A percentile compares a stretch with the other conserved stretches of the same genome.
Evolutionary conservation across 2,329 filamentous ascomycete genomes (phyloP).

Genomic region (Escovopsis sp.): DNA sequence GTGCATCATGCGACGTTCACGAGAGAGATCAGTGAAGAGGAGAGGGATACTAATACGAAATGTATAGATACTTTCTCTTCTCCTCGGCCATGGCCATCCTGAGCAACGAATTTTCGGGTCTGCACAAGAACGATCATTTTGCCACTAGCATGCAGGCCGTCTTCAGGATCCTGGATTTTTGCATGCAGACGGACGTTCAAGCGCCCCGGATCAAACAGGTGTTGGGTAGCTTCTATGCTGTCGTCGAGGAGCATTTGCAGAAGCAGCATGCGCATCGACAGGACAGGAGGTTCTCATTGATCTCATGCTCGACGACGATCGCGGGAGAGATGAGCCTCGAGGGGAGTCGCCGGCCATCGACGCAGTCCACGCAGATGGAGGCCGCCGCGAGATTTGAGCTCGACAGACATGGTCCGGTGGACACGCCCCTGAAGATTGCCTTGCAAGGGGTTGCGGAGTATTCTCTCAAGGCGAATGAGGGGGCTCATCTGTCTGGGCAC

Average conservation of each 20-base stretch:
- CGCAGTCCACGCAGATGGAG: no score
- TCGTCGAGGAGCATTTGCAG: conserved; percentile 5
- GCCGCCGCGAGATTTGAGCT: no score
- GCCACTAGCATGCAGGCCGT: conserved; percentile 25
- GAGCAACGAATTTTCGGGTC: conserved; percentile 39
- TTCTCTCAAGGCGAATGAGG: no score
- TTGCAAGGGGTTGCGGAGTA: no score
- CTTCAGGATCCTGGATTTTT: conserved; percentile 34
- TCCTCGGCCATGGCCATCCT: conserved; percentile 38
- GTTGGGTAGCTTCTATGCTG: conserved; percentile 28
- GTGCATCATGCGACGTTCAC: conserved; percentile 10
- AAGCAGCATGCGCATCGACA: no score
- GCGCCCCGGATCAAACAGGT: conserved; percentile 35
- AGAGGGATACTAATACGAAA: conserved; percentile 1
- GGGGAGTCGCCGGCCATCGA: no score
- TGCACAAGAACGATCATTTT: conserved; percentile 31
- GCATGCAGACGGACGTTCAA: conserved; percentile 32
- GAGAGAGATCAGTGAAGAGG: neutral
- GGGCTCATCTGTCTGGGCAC: no score
- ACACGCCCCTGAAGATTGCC: no score
- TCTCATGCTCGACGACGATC: no score
- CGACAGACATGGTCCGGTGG: no score
- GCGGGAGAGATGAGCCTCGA: no score
- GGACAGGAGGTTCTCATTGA: no score
- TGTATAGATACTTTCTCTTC: conserved; percentile 38